Percentiles rank a stretch among this genome's conserved stretches.
Conservation (phyloP, 345 rosid genomes). For the Eucalyptus decipiens region DNA sequence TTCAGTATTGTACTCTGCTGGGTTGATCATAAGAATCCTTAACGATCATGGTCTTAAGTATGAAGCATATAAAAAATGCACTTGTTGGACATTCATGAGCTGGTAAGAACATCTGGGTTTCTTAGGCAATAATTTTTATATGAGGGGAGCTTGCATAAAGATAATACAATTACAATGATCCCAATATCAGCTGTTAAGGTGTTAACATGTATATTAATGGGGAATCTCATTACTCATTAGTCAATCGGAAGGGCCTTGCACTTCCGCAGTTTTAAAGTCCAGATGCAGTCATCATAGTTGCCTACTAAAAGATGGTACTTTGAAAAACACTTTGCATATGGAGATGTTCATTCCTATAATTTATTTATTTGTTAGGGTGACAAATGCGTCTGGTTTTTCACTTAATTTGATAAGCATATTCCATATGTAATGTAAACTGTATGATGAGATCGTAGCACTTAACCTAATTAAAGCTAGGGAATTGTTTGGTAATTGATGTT, state of each 20-base stretch:
- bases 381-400: not conserved
- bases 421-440: not conserved
- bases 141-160: not conserved
- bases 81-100: not conserved
- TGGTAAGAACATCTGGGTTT: not conserved
- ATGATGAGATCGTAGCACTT: not conserved
- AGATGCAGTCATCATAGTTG: not conserved
- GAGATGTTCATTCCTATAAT: not conserved
- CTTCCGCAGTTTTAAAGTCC: not conserved
- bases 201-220: not conserved
- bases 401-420: not conserved
- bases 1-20: not conserved
- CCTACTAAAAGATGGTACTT: not conserved
- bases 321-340: not conserved
- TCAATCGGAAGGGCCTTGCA: not conserved
- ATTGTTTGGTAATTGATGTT: not conserved
- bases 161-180: not conserved
- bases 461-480: not conserved
- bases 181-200: not conserved
- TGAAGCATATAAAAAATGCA: not conserved
- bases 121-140: not conserved
- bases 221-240: not conserved
- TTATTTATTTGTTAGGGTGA: not conserved
- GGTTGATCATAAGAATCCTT: not conserved
- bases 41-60: not conserved